Evolutionary conservation across 2,329 filamentous ascomycete species (phyloP), one percentile per base, ranked within the genome.

Genomic region (Akanthomyces lecanii): DNA sequence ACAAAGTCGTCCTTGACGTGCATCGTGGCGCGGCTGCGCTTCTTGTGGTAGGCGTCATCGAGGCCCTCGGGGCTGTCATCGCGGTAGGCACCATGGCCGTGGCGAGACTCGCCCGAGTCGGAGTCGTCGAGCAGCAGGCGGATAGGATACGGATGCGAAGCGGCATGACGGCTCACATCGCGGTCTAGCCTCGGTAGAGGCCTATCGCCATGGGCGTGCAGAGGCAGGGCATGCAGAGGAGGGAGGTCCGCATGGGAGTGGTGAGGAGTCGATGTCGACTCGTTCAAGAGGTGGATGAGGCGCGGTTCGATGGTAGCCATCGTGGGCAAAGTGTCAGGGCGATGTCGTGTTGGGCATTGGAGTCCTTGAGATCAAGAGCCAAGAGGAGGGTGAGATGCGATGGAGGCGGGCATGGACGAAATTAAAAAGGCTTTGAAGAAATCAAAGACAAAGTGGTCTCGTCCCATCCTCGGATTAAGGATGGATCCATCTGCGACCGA

Each of bases 241-340:
- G 85, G 84, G 3, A 86, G 79, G 65, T 84, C 82, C 69, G 80
- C 75, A 65, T 79, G 78, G 69, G 75, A 77, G 68, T 77, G 75
- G 67, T 78, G 78, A 52, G 81, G 79, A 66, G 78, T 77, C 48
- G 62, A 53, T 23, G 78, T 78, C 55, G 79, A 79, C 69, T 85
- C 82, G 74, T 88, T 88, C 70, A 88, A 78, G 67, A 88, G 76
- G 72, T 87, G 84, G 71, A 87, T 88, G 67, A 88, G 79, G 71
- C 85, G 83, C 71, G 85, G 85, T 80, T 88, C 85, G 76, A 88
- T 88, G 71, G 84, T 87, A 68, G 84, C 83, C 83, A 86, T 86
- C 75, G 74, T 84, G 79, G 71, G 67, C 69, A 69, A 65, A 64
- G 61, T 61, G 66, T 66, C 25, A 62, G 63, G 66, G 62, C 64